Conservation (phyloP, 169 alveolate species). For the Plasmodium cynomolgi region DNA sequence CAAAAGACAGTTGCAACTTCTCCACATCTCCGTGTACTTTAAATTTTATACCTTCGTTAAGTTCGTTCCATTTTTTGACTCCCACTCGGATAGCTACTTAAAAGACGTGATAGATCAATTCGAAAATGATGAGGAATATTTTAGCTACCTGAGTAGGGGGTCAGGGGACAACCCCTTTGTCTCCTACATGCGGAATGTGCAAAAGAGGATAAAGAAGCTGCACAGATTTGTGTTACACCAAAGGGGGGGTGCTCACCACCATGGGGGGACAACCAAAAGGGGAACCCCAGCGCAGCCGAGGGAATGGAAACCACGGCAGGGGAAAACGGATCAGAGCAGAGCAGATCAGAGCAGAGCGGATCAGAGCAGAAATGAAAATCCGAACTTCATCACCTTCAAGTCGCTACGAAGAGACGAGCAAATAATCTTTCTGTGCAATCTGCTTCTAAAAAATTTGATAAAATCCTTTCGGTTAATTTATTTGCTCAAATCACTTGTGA, state of each 20-base stretch:
- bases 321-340: neutral
- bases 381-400: constrained; percentile 5
- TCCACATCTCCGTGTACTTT: constrained; percentile 39
- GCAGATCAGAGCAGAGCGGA: neutral
- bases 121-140: constrained; percentile 24
- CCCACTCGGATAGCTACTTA: neutral
- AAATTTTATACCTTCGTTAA: constrained; percentile 52
- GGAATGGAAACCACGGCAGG: neutral
- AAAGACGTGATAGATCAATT: neutral
- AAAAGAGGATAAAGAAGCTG: constrained; percentile 14
- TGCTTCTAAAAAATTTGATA: constrained; percentile 48
- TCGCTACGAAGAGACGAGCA: constrained; percentile 44
- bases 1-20: constrained; percentile 55
- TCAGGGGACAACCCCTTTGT: constrained; percentile 13
- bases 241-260: neutral
- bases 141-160: constrained; percentile 33
- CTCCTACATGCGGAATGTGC: constrained; percentile 38
- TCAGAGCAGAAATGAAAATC: neutral
- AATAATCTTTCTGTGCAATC: constrained; percentile 50
- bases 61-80: constrained; percentile 46
- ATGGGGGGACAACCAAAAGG: neutral
- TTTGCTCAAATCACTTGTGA: constrained; percentile 6
- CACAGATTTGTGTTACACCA: constrained; percentile 1
- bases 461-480: constrained; percentile 52
- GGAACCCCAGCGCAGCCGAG: neutral